Evolutionary conservation across 2,329 filamentous ascomycete species (phyloP).

Genomic region (Colletotrichum sp.): DNA sequence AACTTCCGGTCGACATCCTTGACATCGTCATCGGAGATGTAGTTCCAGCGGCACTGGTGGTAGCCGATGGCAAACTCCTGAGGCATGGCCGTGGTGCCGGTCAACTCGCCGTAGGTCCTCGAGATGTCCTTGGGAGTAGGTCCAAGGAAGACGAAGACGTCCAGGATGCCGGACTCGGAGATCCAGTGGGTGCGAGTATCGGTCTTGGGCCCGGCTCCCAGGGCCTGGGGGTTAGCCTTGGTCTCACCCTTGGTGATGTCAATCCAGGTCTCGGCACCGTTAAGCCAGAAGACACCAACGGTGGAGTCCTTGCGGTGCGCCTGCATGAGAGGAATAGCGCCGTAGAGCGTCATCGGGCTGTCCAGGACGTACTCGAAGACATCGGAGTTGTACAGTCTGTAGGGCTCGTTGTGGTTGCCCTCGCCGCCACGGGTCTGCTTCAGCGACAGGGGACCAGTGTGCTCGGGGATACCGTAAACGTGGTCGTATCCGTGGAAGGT

Average conservation of each 20-base stretch:
- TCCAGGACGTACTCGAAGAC: slow-evolving; percentile 98
- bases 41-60: slow-evolving; percentile 99
- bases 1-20: slow-evolving; percentile 96
- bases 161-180: slow-evolving; percentile 86
- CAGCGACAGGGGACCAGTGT: slow-evolving; percentile 85
- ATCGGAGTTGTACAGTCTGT: slow-evolving; percentile 93
- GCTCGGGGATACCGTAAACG: slow-evolving; percentile 93
- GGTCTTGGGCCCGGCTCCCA: slow-evolving; percentile 71
- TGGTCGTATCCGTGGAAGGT: slow-evolving; percentile 90
- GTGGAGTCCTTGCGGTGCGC: slow-evolving; percentile 93
- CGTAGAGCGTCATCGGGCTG: slow-evolving; percentile 98
- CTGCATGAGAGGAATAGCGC: slow-evolving; percentile 97
- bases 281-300: slow-evolving; percentile 97
- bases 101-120: slow-evolving; percentile 85
- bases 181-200: slow-evolving; percentile 96
- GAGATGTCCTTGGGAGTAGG: slow-evolving; percentile 84
- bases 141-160: slow-evolving; percentile 93
- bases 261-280: slow-evolving; percentile 96
- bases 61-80: slow-evolving; percentile 93
- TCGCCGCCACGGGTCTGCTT: slow-evolving; percentile 89
- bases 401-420: slow-evolving; percentile 85
- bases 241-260: slow-evolving; percentile 85
- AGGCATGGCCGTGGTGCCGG: slow-evolving; percentile 88
- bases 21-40: slow-evolving; percentile 95
- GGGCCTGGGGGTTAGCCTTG: slow-evolving; percentile 74